phyloP scores from a whole-genome alignment of 2,329 filamentous ascomycete genomes.

The Sarocladium oryzae region DNA sequence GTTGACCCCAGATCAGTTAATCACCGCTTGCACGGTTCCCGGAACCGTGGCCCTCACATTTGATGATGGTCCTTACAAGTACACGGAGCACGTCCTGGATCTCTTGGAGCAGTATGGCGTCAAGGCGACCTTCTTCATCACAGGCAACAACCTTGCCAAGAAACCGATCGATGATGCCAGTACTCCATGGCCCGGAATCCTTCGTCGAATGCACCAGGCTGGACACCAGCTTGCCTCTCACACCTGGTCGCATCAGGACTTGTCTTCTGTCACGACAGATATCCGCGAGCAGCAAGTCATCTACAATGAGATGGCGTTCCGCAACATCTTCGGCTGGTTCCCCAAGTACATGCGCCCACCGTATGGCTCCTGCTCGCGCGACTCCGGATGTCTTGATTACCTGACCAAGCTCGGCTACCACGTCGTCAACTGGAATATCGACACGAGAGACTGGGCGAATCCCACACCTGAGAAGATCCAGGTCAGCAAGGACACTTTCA shows the following conservation, averaged over 20 bases:
- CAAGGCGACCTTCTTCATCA: constrained; percentile 36
- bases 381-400: constrained; percentile 31
- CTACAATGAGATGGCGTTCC: constrained; percentile 38
- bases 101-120: constrained; percentile 23
- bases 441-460: constrained; percentile 56
- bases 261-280: constrained; percentile 28
- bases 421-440: constrained; percentile 49
- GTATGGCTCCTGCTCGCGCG: constrained; percentile 34
- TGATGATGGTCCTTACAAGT: constrained; percentile 39
- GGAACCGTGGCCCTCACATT: constrained; percentile 38
- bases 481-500: constrained; percentile 33
- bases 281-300: constrained; percentile 32
- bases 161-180: constrained; percentile 31
- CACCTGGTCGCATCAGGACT: constrained; percentile 40
- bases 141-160: constrained; percentile 35
- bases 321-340: constrained; percentile 33
- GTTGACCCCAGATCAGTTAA: constrained; percentile 10
- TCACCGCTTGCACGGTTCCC: constrained; percentile 28
- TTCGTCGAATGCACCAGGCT: constrained; percentile 32
- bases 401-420: constrained; percentile 44
- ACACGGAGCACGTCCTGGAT: constrained; percentile 35
- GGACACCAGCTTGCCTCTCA: constrained; percentile 42
- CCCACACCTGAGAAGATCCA: constrained; percentile 42
- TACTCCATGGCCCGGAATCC: constrained; percentile 27
- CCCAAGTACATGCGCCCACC: constrained; percentile 40